Evolutionary conservation across 306 rosid genomes (phyloP), one percentile per base, ranked within the genome.

Genomic region (Vigna nakashimae): DNA sequence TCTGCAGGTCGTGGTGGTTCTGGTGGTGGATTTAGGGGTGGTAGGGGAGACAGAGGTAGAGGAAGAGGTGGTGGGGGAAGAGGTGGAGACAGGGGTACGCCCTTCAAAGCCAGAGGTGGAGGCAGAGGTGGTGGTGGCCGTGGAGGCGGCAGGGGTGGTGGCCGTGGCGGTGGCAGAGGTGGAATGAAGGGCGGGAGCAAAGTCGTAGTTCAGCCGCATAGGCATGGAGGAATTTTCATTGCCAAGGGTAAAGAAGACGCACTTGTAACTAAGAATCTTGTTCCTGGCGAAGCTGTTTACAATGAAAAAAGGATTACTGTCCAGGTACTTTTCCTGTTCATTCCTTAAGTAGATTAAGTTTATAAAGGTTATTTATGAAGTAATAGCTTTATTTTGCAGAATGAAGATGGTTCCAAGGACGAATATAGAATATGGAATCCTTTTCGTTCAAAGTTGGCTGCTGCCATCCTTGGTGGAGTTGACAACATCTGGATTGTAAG

Each of bases 361-460:
- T 58, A 5, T 3, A 9, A 2, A 2, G 0, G 0, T 9, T 42
- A 42, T 42, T 43, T 15, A 26, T 24, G 34, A 16, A 34, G 7
- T 7, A 2, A 6, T 64, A 5, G 7, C 62, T 30, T 1, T n/a
- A 20, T 38, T 45, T 17, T 85, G 26, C 85, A 92, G 98, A 91
- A 90, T 34, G 97, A 96, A 32, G 97, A 96, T 65, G 94, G 96
- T 22, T 28, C 96, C 1, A 92, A 92, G 68, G 85, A 74, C 18
- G 98, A 96, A 79, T 96, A 96, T 57, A 81, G 98, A 62, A 77
- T 92, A 65, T 96, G 99, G 98, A 96, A 96, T 45, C 98, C 99
- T 26, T 96, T 96, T 71, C 89, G 99, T 7, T 96, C 99, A 1
- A 96, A 96, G 93, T 79, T 96, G 80, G 97, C 96, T 7, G 91